A percentile compares a stretch with the other conserved stretches of the same genome.
phyloP scores from a whole-genome alignment of 495 filamentous ascomycete species.

The Glonium stellatum region DNA sequence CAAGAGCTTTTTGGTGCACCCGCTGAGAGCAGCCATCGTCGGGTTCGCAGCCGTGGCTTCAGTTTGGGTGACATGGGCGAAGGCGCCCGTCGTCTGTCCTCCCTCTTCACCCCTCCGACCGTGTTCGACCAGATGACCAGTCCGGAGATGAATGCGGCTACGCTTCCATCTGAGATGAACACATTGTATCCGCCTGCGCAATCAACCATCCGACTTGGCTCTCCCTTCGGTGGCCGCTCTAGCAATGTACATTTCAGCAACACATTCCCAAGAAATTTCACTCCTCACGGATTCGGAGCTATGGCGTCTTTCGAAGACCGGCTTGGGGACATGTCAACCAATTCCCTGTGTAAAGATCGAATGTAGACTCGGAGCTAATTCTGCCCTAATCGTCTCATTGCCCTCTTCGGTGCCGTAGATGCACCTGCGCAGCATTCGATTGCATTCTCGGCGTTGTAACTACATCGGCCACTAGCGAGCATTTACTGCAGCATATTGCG shows the following conservation, averaged over 20 bases:
- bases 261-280: constrained; percentile 36
- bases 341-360: constrained; percentile 5
- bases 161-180: constrained; percentile 3
- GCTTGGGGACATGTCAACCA: constrained; percentile 21
- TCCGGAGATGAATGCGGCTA: not conserved
- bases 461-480: not conserved
- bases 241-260: constrained; percentile 28
- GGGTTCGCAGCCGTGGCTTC: constrained; percentile 52
- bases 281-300: constrained; percentile 26
- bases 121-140: constrained; percentile 1
- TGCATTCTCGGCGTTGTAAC: constrained; percentile 1
- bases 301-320: constrained; percentile 29
- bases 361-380: constrained; percentile 7
- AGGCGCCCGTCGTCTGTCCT: constrained; percentile 33
- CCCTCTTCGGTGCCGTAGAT: not conserved
- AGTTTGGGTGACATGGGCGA: constrained; percentile 47
- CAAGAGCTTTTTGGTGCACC: constrained; percentile 43
- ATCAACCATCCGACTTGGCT: constrained; percentile 34
- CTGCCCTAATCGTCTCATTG: not conserved
- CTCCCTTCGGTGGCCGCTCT: constrained; percentile 33
- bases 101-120: constrained; percentile 27
- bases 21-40: constrained; percentile 36
- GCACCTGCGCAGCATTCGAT: not conserved
- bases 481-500: not conserved
- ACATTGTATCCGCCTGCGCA: constrained; percentile 17